Evolutionary conservation across 139 green algal species (phyloP).

Genomic region (Eudorina sp.): DNA sequence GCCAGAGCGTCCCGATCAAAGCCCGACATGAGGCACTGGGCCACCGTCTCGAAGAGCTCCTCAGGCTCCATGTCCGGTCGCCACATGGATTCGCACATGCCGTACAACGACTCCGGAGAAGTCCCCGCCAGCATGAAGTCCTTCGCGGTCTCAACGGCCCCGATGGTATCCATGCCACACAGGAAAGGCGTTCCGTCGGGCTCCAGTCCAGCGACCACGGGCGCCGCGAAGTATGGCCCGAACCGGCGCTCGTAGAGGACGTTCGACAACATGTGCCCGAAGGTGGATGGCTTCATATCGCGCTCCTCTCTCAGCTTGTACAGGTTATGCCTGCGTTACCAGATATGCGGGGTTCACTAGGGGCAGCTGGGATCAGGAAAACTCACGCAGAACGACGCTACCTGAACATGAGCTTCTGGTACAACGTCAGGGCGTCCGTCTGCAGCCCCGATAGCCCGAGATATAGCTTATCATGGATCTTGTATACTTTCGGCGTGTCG

Average conservation of each 20-base stretch:
- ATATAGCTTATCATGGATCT: conserved; percentile 96
- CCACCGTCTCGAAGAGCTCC: conserved; percentile 97
- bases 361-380: too few relatives aligned
- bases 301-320: conserved; percentile 98
- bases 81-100: conserved; percentile 98
- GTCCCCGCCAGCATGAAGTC: conserved; percentile 98
- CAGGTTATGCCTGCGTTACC: conserved; percentile 89
- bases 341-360: too few relatives aligned
- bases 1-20: conserved; percentile 94
- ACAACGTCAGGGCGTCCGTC: conserved; percentile 95
- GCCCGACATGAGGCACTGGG: conserved; percentile 92
- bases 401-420: conserved; percentile 89
- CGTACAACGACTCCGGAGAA: conserved; percentile 92
- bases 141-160: conserved; percentile 92
- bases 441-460: conserved; percentile 93
- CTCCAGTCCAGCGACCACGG: conserved; percentile 96
- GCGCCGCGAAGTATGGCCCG: conserved; percentile 95
- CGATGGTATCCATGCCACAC: conserved; percentile 96
- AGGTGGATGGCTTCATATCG: conserved; percentile 95
- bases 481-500: conserved; percentile 94
- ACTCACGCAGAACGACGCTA: conserved; percentile 30
- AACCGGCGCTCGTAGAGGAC: conserved; percentile 98
- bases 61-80: conserved; percentile 91
- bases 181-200: conserved; percentile 92
- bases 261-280: conserved; percentile 92